A percentile compares a stretch with the other conserved stretches of the same genome.
Evolutionary conservation across 176 grass and related monocot species (phyloP).

Genomic region (Thinopyrum elongatum): DNA sequence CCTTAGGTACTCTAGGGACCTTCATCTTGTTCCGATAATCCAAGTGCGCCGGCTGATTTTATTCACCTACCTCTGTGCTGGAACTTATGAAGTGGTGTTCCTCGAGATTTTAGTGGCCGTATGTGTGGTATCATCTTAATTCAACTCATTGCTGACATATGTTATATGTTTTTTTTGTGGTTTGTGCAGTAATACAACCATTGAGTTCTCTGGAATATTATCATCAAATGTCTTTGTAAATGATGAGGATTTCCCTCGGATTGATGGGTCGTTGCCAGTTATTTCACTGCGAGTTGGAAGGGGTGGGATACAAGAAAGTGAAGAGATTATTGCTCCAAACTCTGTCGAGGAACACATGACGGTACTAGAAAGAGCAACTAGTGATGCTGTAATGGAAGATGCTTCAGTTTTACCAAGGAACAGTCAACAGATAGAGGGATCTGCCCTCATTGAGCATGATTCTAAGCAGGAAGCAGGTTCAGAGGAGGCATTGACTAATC

Average conservation of each 20-base stretch:
- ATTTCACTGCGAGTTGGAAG: slow-evolving; percentile 42
- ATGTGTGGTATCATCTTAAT: slow-evolving; percentile 13
- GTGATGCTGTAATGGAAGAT: slow-evolving; percentile 58
- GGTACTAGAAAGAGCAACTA: slow-evolving; percentile 36
- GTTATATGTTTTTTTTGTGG: slow-evolving; percentile 24
- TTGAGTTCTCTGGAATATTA: slow-evolving; percentile 73
- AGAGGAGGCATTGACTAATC: slow-evolving; percentile 35
- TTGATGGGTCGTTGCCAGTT: slow-evolving; percentile 33
- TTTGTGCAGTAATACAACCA: slow-evolving; percentile 74
- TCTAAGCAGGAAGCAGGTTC: slow-evolving; percentile 30
- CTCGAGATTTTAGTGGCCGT: background rate
- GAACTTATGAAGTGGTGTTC: slow-evolving; percentile 5
- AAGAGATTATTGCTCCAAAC: slow-evolving; percentile 37
- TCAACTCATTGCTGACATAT: slow-evolving; percentile 31
- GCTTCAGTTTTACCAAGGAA: slow-evolving; percentile 42
- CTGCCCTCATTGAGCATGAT: slow-evolving; percentile 31
- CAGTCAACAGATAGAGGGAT: slow-evolving; percentile 36
- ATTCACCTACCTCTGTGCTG: background rate
- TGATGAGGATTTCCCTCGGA: slow-evolving; percentile 54
- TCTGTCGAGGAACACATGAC: slow-evolving; percentile 29
- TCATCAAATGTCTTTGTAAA: slow-evolving; percentile 65
- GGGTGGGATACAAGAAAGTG: slow-evolving; percentile 34
- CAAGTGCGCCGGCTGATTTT: background rate
- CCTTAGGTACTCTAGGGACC: background rate
- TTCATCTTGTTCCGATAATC: background rate